A percentile compares a stretch with the other conserved stretches of the same genome.
Conservation (phyloP, 495 filamentous ascomycete genomes). For the Penicillium desertorum region DNA sequence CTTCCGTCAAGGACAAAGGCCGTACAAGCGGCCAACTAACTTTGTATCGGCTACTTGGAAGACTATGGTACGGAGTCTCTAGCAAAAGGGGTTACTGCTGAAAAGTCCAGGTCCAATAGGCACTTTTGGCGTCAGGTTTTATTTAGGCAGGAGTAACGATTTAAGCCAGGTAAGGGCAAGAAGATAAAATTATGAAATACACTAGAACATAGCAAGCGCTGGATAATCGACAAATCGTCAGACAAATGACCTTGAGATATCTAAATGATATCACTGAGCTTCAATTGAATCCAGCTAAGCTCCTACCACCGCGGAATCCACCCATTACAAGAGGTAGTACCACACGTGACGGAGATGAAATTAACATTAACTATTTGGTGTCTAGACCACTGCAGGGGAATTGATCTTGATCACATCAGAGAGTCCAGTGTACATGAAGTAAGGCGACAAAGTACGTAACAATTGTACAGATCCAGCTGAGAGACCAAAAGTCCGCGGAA, state of each 20-base stretch:
- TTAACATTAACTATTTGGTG: neutral
- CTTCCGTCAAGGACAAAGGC: no score
- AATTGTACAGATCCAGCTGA: constrained; percentile 9
- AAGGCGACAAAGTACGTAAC: constrained; percentile 13
- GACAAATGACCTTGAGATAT: neutral
- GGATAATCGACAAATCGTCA: neutral
- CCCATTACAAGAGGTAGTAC: no score
- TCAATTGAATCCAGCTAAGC: neutral
- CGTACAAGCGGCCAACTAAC: no score
- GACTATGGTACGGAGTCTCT: neutral
- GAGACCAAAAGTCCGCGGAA: constrained; percentile 10
- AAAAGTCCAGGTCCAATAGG: neutral
- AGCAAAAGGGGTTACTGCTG: neutral
- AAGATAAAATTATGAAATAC: neutral
- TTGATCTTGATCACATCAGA: constrained; percentile 1
- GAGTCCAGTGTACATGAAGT: constrained; percentile 5
- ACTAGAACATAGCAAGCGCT: neutral
- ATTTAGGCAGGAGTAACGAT: neutral
- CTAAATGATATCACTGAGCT: neutral
- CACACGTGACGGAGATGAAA: constrained; percentile 3
- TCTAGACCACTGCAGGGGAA: constrained; percentile 11
- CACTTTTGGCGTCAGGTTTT: neutral
- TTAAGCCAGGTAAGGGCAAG: neutral
- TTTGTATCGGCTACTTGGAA: neutral
- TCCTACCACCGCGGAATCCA: neutral